These are phyloP conservation scores for Laguncularia racemosa DNA, from an alignment of 345 rosid genomes.

Conservation along the genomic window DNA sequence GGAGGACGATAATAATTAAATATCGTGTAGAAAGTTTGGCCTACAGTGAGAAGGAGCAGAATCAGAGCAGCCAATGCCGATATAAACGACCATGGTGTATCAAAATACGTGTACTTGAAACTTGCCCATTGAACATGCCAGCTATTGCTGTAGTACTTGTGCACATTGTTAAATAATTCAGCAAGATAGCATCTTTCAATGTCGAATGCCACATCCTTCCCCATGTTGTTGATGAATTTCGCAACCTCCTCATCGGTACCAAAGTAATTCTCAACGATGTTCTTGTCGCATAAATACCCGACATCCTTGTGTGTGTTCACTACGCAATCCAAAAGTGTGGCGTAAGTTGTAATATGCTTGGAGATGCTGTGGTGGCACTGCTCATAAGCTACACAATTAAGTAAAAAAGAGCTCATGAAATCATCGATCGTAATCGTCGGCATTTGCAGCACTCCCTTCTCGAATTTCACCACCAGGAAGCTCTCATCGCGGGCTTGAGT, in stretches of 20 bases:
- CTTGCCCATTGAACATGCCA: slow-evolving; percentile 60
- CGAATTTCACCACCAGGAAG: slow-evolving; percentile 55
- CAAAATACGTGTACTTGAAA: slow-evolving; percentile 62
- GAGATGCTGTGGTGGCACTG: slow-evolving; percentile 55
- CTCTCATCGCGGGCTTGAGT: slow-evolving; percentile 23
- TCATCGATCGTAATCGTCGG: slow-evolving; percentile 66
- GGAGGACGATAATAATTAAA: slow-evolving; percentile 4
- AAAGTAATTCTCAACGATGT: slow-evolving; percentile 57
- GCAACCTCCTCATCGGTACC: slow-evolving; percentile 70
- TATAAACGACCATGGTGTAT: slow-evolving; percentile 74
- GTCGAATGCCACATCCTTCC: slow-evolving; percentile 74
- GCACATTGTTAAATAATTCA: slow-evolving; percentile 40
- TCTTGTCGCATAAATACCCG: slow-evolving; percentile 46
- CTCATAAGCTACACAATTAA: slow-evolving; percentile 74
- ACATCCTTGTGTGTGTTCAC: slow-evolving; percentile 55
- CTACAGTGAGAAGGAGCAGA: slow-evolving; percentile 47
- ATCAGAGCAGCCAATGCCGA: slow-evolving; percentile 68
- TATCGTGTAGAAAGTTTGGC: slow-evolving; percentile 44
- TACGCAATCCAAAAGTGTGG: slow-evolving; percentile 56
- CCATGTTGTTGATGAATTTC: slow-evolving; percentile 42
- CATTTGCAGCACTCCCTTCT: slow-evolving; percentile 54
- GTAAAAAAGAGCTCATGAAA: slow-evolving; percentile 54
- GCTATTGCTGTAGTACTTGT: slow-evolving; percentile 39
- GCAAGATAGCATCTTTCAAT: slow-evolving; percentile 43
- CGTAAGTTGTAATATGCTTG: slow-evolving; percentile 64